These are phyloP conservation scores for Corinectria fuckeliana DNA, from an alignment of 2,329 filamentous ascomycete genomes.

Conservation along the genomic window DNA sequence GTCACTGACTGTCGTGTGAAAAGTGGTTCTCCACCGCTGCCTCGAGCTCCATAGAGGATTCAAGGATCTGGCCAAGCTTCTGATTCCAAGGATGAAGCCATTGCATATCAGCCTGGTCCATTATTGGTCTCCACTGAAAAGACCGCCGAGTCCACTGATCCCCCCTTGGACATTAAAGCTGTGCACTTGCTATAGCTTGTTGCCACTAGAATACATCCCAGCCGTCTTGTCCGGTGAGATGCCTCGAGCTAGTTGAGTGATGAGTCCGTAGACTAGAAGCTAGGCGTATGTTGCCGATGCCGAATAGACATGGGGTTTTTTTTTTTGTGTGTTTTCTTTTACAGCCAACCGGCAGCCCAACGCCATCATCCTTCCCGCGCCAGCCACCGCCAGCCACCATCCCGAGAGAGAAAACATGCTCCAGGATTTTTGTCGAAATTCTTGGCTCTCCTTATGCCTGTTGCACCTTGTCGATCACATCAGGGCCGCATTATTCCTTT, in stretches of 20 bases:
- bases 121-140: slow-evolving; percentile 6
- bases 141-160: slow-evolving; percentile 2
- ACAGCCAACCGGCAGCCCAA: slow-evolving; percentile 9
- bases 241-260: neutral
- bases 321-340: too few species aligned
- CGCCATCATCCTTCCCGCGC: slow-evolving; percentile 13
- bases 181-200: slow-evolving; percentile 19
- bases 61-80: neutral
- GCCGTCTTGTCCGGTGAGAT: neutral
- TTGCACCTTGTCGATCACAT: too few species aligned
- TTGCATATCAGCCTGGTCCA: neutral
- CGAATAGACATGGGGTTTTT: too few species aligned
- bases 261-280: neutral
- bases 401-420: neutral
- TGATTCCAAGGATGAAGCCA: neutral
- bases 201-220: neutral
- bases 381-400: slow-evolving; percentile 8
- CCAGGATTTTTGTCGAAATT: neutral
- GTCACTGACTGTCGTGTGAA: neutral
- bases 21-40: slow-evolving; percentile 4
- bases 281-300: too few species aligned
- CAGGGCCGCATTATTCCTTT: too few species aligned
- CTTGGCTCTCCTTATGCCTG: too few species aligned
- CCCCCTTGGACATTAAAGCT: slow-evolving; percentile 20
- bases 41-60: neutral